These are phyloP conservation scores for Tetradesmus obliquus DNA, from an alignment of 139 green algal genomes.

Conservation along the genomic window DNA sequence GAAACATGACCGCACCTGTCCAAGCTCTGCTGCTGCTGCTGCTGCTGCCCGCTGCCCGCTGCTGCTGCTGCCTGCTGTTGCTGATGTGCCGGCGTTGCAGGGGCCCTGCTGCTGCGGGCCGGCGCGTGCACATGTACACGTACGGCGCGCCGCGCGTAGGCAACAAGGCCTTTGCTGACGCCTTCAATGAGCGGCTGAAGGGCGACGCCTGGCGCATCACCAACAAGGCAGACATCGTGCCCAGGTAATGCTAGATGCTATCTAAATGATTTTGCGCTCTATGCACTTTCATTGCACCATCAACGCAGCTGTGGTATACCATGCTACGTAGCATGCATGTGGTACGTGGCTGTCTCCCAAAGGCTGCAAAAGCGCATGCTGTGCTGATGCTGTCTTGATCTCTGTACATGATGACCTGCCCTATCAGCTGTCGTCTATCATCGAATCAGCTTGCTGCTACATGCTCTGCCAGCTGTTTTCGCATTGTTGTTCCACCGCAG, in stretches of 20 bases:
- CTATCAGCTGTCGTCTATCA: not conserved
- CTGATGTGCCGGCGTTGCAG: not conserved
- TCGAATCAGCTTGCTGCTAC: not conserved
- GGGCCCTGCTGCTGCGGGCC: not conserved
- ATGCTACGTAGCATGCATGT: not conserved
- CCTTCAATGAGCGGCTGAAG: constrained; percentile 70
- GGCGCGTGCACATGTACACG: constrained; percentile 76
- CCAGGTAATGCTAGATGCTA: constrained; percentile 19
- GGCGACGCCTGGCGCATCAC: constrained; percentile 75
- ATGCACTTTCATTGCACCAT: not conserved
- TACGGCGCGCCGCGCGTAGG: constrained; percentile 86
- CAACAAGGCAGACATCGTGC: constrained; percentile 78
- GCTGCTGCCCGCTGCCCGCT: not conserved
- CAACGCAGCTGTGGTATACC: not conserved
- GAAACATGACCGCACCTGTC: not conserved
- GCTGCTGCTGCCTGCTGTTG: not conserved
- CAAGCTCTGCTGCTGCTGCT: not conserved
- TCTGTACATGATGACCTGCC: too few relatives aligned
- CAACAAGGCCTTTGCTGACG: constrained; percentile 76
- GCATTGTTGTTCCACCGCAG: not conserved
- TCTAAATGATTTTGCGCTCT: not conserved
- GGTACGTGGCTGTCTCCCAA: not conserved
- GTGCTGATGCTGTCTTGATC: too few relatives aligned
- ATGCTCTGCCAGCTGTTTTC: not conserved
- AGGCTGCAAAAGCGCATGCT: too few relatives aligned